Evolutionary conservation across 371 early-diverging fungal species (phyloP).

Genomic region (Apophysomyces ossiformis): DNA sequence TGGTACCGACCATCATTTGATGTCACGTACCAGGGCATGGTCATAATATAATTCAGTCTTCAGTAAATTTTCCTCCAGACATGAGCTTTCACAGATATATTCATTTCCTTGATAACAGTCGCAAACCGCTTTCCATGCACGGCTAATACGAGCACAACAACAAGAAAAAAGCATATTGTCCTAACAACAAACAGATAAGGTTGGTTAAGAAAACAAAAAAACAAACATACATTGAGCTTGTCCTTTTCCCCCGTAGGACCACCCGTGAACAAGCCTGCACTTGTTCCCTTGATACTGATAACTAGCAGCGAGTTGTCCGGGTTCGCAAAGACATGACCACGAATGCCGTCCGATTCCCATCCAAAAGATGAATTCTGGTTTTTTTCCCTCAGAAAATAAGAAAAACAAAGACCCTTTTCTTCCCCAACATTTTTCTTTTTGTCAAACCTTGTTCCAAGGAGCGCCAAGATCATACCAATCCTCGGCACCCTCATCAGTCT

Average conservation of each 20-base stretch:
- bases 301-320: constrained; percentile 70
- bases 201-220: neutral
- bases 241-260: constrained; percentile 83
- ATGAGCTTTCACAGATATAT: constrained; percentile 67
- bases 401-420: constrained; percentile 19
- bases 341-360: constrained; percentile 86
- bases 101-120: constrained; percentile 69
- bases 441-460: constrained; percentile 62
- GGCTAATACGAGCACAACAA: constrained; percentile 94
- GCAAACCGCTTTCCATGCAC: constrained; percentile 86
- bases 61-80: constrained; percentile 63
- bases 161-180: constrained; percentile 97
- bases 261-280: constrained; percentile 72
- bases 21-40: constrained; percentile 67
- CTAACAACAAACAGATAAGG: constrained; percentile 31
- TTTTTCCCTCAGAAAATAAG: neutral
- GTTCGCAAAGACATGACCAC: constrained; percentile 89
- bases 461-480: constrained; percentile 80
- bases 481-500: constrained; percentile 42
- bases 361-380: constrained; percentile 80
- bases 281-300: constrained; percentile 93
- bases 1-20: neutral
- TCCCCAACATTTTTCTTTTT: constrained; percentile 14
- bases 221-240: constrained; percentile 73
- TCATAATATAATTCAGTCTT: constrained; percentile 82